These are phyloP conservation scores for Neurospora terricola DNA, from an alignment of 495 filamentous ascomycete genomes.

Conservation along the genomic window DNA sequence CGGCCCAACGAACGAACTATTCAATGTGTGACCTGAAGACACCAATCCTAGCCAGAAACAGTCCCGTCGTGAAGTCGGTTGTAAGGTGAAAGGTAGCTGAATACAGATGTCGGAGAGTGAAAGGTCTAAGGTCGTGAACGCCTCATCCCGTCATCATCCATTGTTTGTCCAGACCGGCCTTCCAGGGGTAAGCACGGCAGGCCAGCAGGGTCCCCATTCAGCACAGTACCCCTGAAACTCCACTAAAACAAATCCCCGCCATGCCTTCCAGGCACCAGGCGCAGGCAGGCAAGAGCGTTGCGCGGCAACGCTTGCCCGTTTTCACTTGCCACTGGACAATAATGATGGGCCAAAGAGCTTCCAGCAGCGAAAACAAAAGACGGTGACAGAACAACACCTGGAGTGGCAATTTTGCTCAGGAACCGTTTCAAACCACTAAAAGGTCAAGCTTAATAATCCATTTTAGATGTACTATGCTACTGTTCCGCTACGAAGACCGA, in stretches of 20 bases:
- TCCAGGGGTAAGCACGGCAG: neutral
- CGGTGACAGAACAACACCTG: neutral
- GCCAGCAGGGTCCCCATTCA: neutral
- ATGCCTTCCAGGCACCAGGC: neutral
- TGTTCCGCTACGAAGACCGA: neutral
- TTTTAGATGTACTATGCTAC: neutral
- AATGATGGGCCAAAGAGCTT: neutral
- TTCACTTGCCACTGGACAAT: neutral
- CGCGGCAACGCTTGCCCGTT: neutral
- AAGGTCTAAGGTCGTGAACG: neutral
- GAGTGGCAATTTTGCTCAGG: neutral
- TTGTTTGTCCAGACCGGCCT: neutral
- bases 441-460: neutral
- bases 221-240: neutral
- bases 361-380: neutral
- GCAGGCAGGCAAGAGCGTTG: neutral
- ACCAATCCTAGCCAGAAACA: neutral
- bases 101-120: neutral
- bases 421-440: neutral
- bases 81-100: neutral
- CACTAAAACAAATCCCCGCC: neutral
- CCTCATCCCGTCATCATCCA: neutral
- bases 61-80: neutral
- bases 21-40: neutral
- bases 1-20: neutral